These are phyloP conservation scores for Endotrypanum monterogeii DNA, from an alignment of 208 protist species.

Conservation along the genomic window DNA sequence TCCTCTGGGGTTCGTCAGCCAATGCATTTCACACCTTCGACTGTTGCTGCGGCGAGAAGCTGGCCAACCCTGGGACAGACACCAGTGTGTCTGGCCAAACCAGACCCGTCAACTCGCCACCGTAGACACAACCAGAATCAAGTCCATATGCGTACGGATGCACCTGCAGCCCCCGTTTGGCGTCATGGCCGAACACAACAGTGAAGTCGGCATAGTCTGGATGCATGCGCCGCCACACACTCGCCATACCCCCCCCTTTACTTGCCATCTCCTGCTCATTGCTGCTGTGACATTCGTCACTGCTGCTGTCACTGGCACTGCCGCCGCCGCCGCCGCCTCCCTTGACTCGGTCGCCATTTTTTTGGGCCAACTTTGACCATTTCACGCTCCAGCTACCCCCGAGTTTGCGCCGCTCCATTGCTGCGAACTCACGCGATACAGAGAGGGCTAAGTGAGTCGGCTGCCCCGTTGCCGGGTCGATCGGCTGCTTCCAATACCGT, in stretches of 20 bases:
- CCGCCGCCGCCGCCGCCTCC: neutral
- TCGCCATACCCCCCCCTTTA: constrained; percentile 4
- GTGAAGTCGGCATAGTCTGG: constrained; percentile 27
- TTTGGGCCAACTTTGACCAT: constrained; percentile 40
- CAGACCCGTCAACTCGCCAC: constrained; percentile 55
- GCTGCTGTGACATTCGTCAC: neutral
- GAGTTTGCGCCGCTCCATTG: constrained; percentile 31
- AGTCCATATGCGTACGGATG: constrained; percentile 70
- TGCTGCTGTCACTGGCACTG: neutral
- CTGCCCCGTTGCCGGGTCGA: constrained; percentile 1
- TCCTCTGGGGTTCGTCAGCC: neutral
- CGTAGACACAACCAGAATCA: constrained; percentile 76
- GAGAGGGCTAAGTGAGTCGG: constrained; percentile 28
- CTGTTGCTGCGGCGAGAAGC: constrained; percentile 9
- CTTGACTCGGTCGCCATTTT: constrained; percentile 1
- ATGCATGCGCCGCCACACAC: constrained; percentile 16
- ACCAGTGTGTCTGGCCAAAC: constrained; percentile 53
- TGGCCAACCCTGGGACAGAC: constrained; percentile 48
- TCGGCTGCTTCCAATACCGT: constrained; percentile 10
- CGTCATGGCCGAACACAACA: constrained; percentile 81
- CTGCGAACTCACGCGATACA: constrained; percentile 30
- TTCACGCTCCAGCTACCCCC: constrained; percentile 51
- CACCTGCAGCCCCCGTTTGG: constrained; percentile 62
- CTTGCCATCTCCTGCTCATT: neutral
- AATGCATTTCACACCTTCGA: constrained; percentile 23